phyloP scores from a whole-genome alignment of 2,329 filamentous ascomycete genomes.

The Trichoderma breve region DNA sequence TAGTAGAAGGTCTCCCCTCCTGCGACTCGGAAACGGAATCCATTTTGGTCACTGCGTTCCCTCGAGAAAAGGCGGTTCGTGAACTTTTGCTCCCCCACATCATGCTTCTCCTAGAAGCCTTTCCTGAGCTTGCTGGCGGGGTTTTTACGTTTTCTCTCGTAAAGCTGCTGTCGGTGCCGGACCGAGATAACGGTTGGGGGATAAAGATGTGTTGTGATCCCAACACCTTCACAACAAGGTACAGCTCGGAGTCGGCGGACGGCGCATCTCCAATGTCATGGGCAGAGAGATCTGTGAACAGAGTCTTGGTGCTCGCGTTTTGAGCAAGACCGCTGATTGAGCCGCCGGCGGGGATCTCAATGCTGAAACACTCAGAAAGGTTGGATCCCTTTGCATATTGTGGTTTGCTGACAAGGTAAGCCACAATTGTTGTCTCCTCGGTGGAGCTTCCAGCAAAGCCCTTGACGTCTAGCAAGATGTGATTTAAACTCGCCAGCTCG shows the following conservation, averaged over 20 bases:
- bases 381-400: slow-evolving; percentile 61
- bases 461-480: slow-evolving; percentile 80
- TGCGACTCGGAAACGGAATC: slow-evolving; percentile 56
- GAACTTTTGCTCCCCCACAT: slow-evolving; percentile 67
- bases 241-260: slow-evolving; percentile 69
- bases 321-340: slow-evolving; percentile 64
- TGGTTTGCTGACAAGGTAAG: slow-evolving; percentile 74
- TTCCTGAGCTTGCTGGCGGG: slow-evolving; percentile 48
- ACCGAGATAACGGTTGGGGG: slow-evolving; percentile 50
- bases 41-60: slow-evolving; percentile 47
- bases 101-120: slow-evolving; percentile 58
- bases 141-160: slow-evolving; percentile 49
- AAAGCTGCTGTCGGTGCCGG: slow-evolving; percentile 45
- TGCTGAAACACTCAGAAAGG: slow-evolving; percentile 78
- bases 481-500: slow-evolving; percentile 72
- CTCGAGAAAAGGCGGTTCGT: slow-evolving; percentile 54
- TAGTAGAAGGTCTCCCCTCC: slow-evolving; percentile 40
- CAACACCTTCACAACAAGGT: slow-evolving; percentile 78
- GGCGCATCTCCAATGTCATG: slow-evolving; percentile 65
- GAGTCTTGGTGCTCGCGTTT: slow-evolving; percentile 70
- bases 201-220: slow-evolving; percentile 52
- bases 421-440: slow-evolving; percentile 71
- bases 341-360: slow-evolving; percentile 74
- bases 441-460: slow-evolving; percentile 73
- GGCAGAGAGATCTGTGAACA: slow-evolving; percentile 83